A percentile compares a stretch with the other conserved stretches of the same genome.
phyloP scores from a whole-genome alignment of 331 rosid genomes.

The Pyracantha coccinea region DNA sequence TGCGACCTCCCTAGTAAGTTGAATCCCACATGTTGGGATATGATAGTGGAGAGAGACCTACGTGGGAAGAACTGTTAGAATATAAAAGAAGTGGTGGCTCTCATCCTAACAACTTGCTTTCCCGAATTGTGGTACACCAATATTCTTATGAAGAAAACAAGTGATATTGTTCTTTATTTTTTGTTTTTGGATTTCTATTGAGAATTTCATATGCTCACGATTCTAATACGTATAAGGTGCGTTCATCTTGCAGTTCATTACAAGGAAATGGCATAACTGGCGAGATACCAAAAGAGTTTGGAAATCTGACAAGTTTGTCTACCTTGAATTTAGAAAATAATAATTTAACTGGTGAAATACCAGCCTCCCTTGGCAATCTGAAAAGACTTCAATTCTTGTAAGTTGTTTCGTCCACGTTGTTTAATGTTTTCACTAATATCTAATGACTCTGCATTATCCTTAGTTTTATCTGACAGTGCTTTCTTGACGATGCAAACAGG shows the following conservation, averaged over 20 bases:
- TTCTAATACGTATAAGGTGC: constrained; percentile 10
- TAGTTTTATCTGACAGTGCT: constrained; percentile 10
- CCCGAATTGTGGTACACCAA: not conserved
- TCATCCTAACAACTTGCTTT: too few relatives aligned
- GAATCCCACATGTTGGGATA: not conserved
- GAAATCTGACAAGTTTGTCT: constrained; percentile 52
- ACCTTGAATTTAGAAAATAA: constrained; percentile 73
- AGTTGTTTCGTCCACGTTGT: constrained; percentile 26
- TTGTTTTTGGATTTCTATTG: not conserved
- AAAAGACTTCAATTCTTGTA: constrained; percentile 70
- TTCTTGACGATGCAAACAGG: constrained; percentile 43
- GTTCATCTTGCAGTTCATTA: constrained; percentile 49
- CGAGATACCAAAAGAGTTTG: constrained; percentile 60
- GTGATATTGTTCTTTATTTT: not conserved
- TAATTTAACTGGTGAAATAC: constrained; percentile 69
- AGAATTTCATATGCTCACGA: not conserved
- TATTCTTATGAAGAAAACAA: not conserved
- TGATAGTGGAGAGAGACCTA: not conserved
- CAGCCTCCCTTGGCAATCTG: constrained; percentile 71
- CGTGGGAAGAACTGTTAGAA: too few relatives aligned
- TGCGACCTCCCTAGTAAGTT: not conserved
- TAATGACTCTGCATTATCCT: constrained; percentile 5
- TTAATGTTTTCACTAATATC: constrained; percentile 12
- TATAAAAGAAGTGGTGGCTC: too few relatives aligned
- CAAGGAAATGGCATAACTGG: constrained; percentile 79